Conservation (phyloP, 441 rosid genomes). For the Populus trichocarpa region DNA sequence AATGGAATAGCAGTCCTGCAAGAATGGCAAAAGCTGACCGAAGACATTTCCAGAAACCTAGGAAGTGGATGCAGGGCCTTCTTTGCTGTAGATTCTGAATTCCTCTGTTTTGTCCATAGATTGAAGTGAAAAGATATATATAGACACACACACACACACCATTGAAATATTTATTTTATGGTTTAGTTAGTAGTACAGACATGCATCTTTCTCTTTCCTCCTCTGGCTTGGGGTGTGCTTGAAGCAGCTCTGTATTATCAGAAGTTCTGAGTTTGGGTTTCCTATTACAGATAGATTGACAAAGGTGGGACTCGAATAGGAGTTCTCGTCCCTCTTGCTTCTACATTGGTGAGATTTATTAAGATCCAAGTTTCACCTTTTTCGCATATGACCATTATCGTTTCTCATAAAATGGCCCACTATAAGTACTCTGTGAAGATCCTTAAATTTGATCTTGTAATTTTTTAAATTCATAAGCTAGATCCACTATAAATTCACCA, state of each 20-base stretch:
- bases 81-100: constrained; percentile 88
- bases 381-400: not conserved
- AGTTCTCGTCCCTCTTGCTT: not conserved
- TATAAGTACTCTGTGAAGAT: not conserved
- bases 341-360: not conserved
- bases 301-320: not conserved
- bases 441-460: not conserved
- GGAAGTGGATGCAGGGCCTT: constrained; percentile 59
- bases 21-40: constrained; percentile 80
- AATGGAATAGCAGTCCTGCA: constrained; percentile 90
- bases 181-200: constrained; percentile 17
- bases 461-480: too few species aligned
- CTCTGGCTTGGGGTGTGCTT: not conserved
- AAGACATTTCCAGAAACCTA: constrained; percentile 47
- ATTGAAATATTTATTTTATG: not conserved
- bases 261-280: not conserved
- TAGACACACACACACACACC: not conserved
- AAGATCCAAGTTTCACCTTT: not conserved
- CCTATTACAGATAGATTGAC: not conserved
- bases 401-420: not conserved
- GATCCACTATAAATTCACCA: too few species aligned
- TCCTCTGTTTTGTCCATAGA: constrained; percentile 23
- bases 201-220: constrained; percentile 10
- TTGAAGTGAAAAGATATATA: constrained; percentile 7
- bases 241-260: not conserved